Conservation (phyloP, 1,284 basidiomycete species). For the Papiliotrema terrestris region DNA sequence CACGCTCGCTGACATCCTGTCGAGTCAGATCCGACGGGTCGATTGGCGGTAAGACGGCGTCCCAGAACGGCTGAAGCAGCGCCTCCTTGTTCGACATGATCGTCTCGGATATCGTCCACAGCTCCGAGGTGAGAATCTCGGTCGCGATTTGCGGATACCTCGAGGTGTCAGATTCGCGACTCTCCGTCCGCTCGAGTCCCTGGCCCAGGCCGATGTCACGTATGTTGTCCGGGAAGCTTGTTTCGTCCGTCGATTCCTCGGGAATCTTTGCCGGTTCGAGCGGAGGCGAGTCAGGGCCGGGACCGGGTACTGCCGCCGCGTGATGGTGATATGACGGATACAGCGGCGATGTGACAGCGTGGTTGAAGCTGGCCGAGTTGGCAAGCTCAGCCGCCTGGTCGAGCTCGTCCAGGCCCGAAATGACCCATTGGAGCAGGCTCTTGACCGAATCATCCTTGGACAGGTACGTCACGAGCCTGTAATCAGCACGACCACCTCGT, state of each 20-base stretch:
- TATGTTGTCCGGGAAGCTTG: neutral
- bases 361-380: slow-evolving; percentile 24
- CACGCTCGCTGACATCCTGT: slow-evolving; percentile 35
- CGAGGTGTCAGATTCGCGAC: neutral
- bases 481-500: neutral
- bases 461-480: slow-evolving; percentile 43
- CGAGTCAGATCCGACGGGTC: slow-evolving; percentile 13
- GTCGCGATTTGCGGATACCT: slow-evolving; percentile 94
- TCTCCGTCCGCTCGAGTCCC: slow-evolving; percentile 26
- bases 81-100: slow-evolving; percentile 63
- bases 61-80: slow-evolving; percentile 85
- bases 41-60: slow-evolving; percentile 63
- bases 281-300: slow-evolving; percentile 24
- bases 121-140: slow-evolving; percentile 89
- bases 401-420: slow-evolving; percentile 45
- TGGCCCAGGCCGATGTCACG: slow-evolving; percentile 24
- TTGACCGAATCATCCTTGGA: slow-evolving; percentile 42
- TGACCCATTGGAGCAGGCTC: slow-evolving; percentile 44
- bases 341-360: slow-evolving; percentile 22
- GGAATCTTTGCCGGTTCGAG: slow-evolving; percentile 22
- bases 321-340: slow-evolving; percentile 25
- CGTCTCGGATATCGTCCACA: slow-evolving; percentile 90
- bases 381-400: slow-evolving; percentile 38
- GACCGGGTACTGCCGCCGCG: slow-evolving; percentile 11
- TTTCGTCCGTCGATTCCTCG: slow-evolving; percentile 6